Percentiles rank a stretch among this genome's conserved stretches.
phyloP scores from a whole-genome alignment of 23 red algal species.

The Pyropia haitanensis region DNA sequence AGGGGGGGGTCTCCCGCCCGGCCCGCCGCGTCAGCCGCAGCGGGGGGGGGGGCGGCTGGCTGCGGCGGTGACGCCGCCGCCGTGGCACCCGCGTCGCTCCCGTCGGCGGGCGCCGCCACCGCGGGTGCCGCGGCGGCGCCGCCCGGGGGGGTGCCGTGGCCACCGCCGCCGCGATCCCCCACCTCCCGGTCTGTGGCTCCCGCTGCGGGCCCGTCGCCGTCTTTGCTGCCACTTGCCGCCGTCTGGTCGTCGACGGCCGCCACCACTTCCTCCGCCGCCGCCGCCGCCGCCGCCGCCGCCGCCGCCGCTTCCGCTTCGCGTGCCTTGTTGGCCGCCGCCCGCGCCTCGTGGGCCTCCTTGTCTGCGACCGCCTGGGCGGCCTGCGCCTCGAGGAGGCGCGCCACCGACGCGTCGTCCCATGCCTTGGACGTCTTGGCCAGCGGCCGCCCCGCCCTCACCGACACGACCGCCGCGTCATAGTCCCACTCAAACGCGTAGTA shows the following conservation, averaged over 20 bases:
- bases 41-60: neutral
- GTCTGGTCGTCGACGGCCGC: too few relatives aligned
- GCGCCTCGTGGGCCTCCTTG: constrained; percentile 5
- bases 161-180: too few relatives aligned
- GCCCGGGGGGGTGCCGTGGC: too few relatives aligned
- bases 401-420: constrained; percentile 10
- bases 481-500: constrained; percentile 73
- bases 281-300: neutral
- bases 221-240: too few relatives aligned
- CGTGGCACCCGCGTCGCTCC: neutral
- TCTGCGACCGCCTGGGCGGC: neutral
- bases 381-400: neutral
- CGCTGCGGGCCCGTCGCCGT: too few relatives aligned
- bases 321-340: constrained; percentile 2
- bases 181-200: too few relatives aligned
- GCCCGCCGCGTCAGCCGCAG: neutral
- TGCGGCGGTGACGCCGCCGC: neutral
- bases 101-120: neutral
- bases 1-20: neutral
- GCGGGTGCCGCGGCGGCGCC: too few relatives aligned
- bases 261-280: too few relatives aligned
- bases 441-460: constrained; percentile 35
- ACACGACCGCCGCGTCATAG: constrained; percentile 54
- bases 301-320: constrained; percentile 2
- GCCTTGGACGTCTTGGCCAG: constrained; percentile 7